Evolutionary conservation across 2,329 filamentous ascomycete species (phyloP).

Genomic region (Canariomyces notabilis): DNA sequence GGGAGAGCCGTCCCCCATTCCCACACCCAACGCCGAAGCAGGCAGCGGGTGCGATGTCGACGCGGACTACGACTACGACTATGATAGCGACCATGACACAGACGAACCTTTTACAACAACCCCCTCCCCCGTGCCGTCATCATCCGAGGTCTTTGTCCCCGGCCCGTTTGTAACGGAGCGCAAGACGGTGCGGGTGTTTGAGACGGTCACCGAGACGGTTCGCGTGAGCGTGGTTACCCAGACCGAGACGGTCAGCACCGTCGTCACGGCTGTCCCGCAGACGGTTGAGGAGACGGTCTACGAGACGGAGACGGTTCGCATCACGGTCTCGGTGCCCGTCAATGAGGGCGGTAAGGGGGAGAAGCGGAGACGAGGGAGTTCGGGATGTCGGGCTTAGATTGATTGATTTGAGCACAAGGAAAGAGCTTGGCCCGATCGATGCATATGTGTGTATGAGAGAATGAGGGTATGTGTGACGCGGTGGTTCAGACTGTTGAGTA

Average conservation of each 20-base stretch:
- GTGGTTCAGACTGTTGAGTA: no score
- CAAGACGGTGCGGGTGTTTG: constrained; percentile 25
- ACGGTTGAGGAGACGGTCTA: constrained; percentile 24
- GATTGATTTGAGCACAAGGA: background rate
- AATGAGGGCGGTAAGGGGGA: constrained; percentile 8
- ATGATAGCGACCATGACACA: background rate
- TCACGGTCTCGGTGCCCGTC: constrained; percentile 20
- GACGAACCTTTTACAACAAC: background rate
- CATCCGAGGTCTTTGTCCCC: constrained; percentile 8
- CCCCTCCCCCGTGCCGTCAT: background rate
- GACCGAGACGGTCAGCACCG: constrained; percentile 20
- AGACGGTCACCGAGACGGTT: constrained; percentile 28
- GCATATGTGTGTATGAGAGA: background rate
- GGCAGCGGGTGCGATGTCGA: background rate
- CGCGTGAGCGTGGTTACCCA: constrained; percentile 22
- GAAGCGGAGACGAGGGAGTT: constrained; percentile 1
- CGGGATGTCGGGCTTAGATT: background rate
- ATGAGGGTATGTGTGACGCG: no score
- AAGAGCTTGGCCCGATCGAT: no score
- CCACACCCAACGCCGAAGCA: background rate
- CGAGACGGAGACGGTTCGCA: constrained; percentile 23
- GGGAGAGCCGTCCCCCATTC: background rate
- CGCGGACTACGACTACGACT: background rate
- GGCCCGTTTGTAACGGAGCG: constrained; percentile 21
- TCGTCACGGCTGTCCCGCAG: constrained; percentile 19